Conservation (phyloP, 179 eudicot genomes). For the Camellia oleifera region DNA sequence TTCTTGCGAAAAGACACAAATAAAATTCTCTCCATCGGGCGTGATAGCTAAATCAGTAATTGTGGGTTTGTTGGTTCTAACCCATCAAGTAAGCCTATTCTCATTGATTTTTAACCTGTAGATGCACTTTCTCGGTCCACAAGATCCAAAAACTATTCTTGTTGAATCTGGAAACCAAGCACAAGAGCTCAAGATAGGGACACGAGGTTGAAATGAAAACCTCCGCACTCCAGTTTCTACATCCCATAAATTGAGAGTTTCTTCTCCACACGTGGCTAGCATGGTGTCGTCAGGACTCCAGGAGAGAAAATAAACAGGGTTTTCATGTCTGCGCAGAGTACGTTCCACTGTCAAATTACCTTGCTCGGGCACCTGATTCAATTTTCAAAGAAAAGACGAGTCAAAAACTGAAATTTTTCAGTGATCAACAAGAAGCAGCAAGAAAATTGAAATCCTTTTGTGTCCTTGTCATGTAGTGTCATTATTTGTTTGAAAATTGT, state of each 20-base stretch:
- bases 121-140: neutral
- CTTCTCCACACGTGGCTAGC: neutral
- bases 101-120: neutral
- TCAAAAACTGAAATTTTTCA: too few species aligned
- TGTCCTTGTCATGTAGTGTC: too few species aligned
- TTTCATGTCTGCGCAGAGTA: neutral
- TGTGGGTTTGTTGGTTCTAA: neutral
- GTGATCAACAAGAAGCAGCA: too few species aligned
- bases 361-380: neutral
- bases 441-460: too few species aligned
- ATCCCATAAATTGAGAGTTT: neutral
- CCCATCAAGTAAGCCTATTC: neutral
- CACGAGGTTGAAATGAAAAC: neutral
- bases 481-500: too few species aligned
- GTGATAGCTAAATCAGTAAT: neutral
- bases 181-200: neutral
- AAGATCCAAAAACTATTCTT: neutral
- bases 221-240: neutral
- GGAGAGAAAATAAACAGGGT: neutral
- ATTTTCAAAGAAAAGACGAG: neutral
- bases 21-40: neutral
- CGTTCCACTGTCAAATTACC: neutral
- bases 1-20: neutral
- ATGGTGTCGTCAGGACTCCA: neutral
- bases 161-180: neutral